A percentile compares a stretch with the other conserved stretches of the same genome.
phyloP scores from a whole-genome alignment of 176 grass and related monocot genomes.

The Typha latifolia region DNA sequence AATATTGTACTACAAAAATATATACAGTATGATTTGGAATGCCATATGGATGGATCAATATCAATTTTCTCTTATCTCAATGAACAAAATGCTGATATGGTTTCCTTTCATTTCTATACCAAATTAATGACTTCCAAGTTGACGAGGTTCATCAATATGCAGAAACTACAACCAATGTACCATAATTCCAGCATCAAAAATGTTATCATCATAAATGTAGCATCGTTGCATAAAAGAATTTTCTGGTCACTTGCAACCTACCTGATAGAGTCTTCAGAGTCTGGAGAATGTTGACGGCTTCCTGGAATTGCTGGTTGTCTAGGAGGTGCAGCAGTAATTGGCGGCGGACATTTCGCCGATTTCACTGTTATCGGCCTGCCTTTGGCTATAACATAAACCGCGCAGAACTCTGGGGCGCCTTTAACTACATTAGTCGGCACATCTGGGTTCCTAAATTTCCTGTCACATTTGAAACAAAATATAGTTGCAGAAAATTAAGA shows the following conservation, averaged over 20 bases:
- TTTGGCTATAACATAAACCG: conserved; percentile 66
- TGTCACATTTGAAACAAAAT: conserved; percentile 10
- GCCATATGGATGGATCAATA: too few relatives aligned
- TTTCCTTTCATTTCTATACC: too few relatives aligned
- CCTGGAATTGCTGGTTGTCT: neutral
- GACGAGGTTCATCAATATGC: too few relatives aligned
- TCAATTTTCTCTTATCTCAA: too few relatives aligned
- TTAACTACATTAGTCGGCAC: conserved; percentile 64
- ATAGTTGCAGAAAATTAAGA: conserved; percentile 1
- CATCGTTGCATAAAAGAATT: neutral
- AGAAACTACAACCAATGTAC: too few relatives aligned
- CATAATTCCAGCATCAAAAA: too few relatives aligned
- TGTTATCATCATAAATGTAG: neutral
- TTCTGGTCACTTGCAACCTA: conserved; percentile 6
- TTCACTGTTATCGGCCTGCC: conserved; percentile 48
- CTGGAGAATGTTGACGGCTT: neutral
- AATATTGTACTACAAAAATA: too few relatives aligned
- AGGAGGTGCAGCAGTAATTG: neutral
- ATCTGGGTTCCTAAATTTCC: conserved; percentile 81
- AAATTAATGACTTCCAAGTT: too few relatives aligned
- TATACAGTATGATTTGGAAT: too few relatives aligned
- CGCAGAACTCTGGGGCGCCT: conserved; percentile 63
- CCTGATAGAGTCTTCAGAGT: conserved; percentile 23
- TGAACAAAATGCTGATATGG: too few relatives aligned
- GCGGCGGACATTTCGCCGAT: conserved; percentile 48